These are phyloP conservation scores for Diplodia corticola DNA, from an alignment of 2,329 filamentous ascomycete genomes.

Conservation along the genomic window DNA sequence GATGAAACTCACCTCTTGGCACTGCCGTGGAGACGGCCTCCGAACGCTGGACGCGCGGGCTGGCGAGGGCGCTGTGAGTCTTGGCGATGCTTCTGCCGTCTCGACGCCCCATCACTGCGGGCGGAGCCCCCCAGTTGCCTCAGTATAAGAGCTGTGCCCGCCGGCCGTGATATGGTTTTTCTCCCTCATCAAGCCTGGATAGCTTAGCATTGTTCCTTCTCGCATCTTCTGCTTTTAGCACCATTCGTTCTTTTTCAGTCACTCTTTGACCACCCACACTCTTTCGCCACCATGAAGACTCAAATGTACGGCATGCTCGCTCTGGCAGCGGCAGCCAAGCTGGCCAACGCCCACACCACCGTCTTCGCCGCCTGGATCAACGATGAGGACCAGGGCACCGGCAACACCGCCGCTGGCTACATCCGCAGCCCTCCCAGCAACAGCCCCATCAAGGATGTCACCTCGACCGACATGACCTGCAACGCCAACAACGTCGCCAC, in stretches of 20 bases:
- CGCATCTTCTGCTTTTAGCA: slow-evolving; percentile 15
- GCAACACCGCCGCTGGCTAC: slow-evolving; percentile 46
- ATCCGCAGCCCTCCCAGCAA: slow-evolving; percentile 49
- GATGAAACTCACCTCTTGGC: slow-evolving; percentile 17
- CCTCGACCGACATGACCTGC: slow-evolving; percentile 37
- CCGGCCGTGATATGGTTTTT: background rate
- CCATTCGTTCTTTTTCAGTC: slow-evolving; percentile 19
- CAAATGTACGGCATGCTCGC: slow-evolving; percentile 32
- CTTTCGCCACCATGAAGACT: slow-evolving; percentile 37
- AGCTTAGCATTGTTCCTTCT: slow-evolving; percentile 13
- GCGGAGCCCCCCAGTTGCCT: background rate
- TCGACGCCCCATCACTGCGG: background rate
- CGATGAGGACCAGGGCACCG: slow-evolving; percentile 38
- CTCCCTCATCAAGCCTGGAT: slow-evolving; percentile 16
- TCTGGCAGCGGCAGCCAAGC: slow-evolving; percentile 33
- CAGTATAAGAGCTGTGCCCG: slow-evolving; percentile 1
- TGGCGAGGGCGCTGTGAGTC: background rate
- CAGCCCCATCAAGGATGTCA: slow-evolving; percentile 38
- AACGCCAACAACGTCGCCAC: slow-evolving; percentile 37
- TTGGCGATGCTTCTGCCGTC: slow-evolving; percentile 8
- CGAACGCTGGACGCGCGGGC: background rate
- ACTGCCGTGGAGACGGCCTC: background rate
- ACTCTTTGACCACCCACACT: slow-evolving; percentile 24
- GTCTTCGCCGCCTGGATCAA: slow-evolving; percentile 45
- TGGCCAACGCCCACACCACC: slow-evolving; percentile 38